Evolutionary conservation across 2,329 filamentous ascomycete species (phyloP).

Genomic region (Scolecobasidium constrictum): DNA sequence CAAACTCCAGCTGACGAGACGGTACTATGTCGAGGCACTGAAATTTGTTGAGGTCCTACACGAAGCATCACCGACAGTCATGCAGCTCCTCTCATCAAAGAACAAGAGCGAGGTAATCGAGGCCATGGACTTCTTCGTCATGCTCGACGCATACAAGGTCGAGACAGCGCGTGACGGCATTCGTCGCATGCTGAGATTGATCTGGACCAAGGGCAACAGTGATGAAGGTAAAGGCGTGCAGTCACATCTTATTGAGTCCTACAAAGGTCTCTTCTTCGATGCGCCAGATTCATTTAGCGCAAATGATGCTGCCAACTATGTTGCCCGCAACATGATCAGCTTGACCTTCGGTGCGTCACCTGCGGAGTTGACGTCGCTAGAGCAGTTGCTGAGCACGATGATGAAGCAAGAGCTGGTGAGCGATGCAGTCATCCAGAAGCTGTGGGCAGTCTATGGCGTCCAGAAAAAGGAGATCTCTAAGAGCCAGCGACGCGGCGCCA

Average conservation of each 20-base stretch:
- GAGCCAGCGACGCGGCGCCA: constrained; percentile 80
- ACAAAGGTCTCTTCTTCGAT: constrained; percentile 91
- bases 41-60: constrained; percentile 90
- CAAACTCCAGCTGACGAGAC: constrained; percentile 74
- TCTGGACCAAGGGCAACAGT: constrained; percentile 99
- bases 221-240: constrained; percentile 98
- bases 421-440: constrained; percentile 75
- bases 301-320: constrained; percentile 89
- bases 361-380: constrained; percentile 87
- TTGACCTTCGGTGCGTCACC: constrained; percentile 91
- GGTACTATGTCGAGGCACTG: constrained; percentile 88
- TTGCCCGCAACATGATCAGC: constrained; percentile 98
- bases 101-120: constrained; percentile 99
- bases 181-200: constrained; percentile 86
- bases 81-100: constrained; percentile 79
- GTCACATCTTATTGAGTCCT: constrained; percentile 91
- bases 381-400: constrained; percentile 93
- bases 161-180: constrained; percentile 89
- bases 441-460: constrained; percentile 96
- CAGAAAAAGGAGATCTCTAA: constrained; percentile 88
- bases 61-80: constrained; percentile 66
- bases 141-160: constrained; percentile 91
- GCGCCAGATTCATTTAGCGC: constrained; percentile 77
- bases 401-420: constrained; percentile 86
- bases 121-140: constrained; percentile 96